phyloP scores from a whole-genome alignment of 2,329 filamentous ascomycete species.

The Fusarium hostae region DNA sequence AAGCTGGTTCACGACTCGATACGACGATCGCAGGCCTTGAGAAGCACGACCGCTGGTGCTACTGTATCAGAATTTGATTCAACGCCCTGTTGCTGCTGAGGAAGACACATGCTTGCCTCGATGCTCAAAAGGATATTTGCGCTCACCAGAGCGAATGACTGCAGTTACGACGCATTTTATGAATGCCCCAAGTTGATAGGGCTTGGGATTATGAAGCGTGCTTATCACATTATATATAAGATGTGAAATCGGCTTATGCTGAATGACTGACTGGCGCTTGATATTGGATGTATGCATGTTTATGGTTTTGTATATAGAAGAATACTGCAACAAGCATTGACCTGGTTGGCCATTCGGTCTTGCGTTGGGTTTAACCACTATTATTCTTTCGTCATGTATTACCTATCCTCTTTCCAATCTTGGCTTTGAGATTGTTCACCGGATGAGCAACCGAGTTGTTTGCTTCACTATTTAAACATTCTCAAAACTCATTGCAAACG shows the following conservation, averaged over 20 bases:
- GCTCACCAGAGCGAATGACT: not conserved
- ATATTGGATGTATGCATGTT: not conserved
- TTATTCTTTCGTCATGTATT: not conserved
- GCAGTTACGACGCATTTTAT: conserved; percentile 17
- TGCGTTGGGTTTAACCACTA: not conserved
- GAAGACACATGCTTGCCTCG: not conserved
- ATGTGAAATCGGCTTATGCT: not conserved
- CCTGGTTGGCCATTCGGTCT: not conserved
- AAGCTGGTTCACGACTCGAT: not conserved
- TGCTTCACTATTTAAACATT: not conserved
- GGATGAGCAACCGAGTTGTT: too few species aligned
- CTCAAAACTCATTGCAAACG: not conserved
- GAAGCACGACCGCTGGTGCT: not conserved
- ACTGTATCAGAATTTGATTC: not conserved
- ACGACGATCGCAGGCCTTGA: not conserved
- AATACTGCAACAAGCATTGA: not conserved
- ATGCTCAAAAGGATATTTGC: not conserved
- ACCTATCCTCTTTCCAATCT: not conserved
- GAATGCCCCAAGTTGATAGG: not conserved
- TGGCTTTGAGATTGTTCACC: not conserved
- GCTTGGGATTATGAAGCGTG: conserved; percentile 15
- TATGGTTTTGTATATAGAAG: conserved; percentile 9
- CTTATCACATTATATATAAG: conserved; percentile 20
- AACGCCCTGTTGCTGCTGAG: not conserved
- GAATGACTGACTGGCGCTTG: not conserved